Evolutionary conservation across 2,329 filamentous ascomycete genomes (phyloP).

Genomic region (Blastomyces emzantsi): DNA sequence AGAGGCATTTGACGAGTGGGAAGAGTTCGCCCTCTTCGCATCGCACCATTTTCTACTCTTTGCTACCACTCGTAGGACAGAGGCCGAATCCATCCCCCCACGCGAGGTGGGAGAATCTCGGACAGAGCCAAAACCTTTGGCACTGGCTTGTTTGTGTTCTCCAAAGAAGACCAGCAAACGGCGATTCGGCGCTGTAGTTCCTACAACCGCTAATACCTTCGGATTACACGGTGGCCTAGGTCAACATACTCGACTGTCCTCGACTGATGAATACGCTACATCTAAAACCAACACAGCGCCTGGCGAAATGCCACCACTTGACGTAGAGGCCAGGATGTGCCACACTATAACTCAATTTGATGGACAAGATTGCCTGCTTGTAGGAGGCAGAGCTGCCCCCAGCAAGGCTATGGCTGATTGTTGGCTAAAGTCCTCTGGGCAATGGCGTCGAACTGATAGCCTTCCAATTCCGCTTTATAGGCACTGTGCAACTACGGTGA

Average conservation of each 20-base stretch:
- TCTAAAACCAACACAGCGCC: conserved; percentile 38
- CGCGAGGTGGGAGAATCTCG: conserved; percentile 6
- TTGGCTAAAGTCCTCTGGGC: conserved; percentile 58
- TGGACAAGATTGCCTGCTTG: conserved; percentile 51
- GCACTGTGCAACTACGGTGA: conserved; percentile 53
- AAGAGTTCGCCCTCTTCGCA: conserved; percentile 79
- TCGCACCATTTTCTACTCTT: conserved; percentile 75
- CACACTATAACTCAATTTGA: conserved; percentile 64
- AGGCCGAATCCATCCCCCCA: conserved; percentile 10
- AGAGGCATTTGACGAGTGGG: conserved; percentile 93
- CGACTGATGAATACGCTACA: conserved; percentile 41
- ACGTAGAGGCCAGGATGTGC: conserved; percentile 51
- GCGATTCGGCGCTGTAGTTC: conserved; percentile 52
- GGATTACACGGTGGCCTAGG: conserved; percentile 37
- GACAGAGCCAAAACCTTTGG: conserved; percentile 8
- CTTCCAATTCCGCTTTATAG: conserved; percentile 67
- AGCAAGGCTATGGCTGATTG: conserved; percentile 59
- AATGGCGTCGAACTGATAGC: conserved; percentile 56
- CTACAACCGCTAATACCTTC: conserved; percentile 26
- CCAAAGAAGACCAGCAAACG: conserved; percentile 41
- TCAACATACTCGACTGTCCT: conserved; percentile 40
- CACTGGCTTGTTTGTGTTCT: conserved; percentile 19
- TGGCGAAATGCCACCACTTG: conserved; percentile 37
- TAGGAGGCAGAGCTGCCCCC: conserved; percentile 73
- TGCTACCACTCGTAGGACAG: conserved; percentile 41